A percentile compares a stretch with the other conserved stretches of the same genome.
phyloP scores from a whole-genome alignment of 768 basidiomycete species.

The Suillus subluteus region DNA sequence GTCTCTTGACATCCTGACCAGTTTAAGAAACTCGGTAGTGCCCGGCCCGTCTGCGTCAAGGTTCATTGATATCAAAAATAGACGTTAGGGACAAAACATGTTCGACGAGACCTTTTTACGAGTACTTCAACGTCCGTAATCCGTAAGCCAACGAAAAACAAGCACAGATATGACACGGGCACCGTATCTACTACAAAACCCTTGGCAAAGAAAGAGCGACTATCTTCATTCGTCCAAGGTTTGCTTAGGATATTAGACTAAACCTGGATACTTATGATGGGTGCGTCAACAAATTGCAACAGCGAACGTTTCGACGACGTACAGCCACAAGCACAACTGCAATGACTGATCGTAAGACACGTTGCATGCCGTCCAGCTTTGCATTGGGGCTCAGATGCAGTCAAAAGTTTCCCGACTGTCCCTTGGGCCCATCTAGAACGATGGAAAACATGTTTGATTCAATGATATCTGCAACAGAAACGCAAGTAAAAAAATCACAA shows the following conservation, averaged over 20 bases:
- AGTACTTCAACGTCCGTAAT: neutral
- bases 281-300: slow-evolving; percentile 4
- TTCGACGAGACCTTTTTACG: neutral
- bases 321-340: slow-evolving; percentile 89
- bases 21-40: neutral
- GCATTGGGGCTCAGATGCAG: slow-evolving; percentile 91
- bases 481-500: neutral
- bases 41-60: neutral
- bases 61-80: slow-evolving; percentile 14
- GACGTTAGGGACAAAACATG: slow-evolving; percentile 28
- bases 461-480: neutral
- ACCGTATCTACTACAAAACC: neutral
- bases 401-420: slow-evolving; percentile 83
- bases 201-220: neutral
- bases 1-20: neutral
- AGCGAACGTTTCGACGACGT: slow-evolving; percentile 39
- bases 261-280: neutral
- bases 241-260: neutral
- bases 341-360: slow-evolving; percentile 86
- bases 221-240: neutral
- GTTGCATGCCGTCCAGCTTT: slow-evolving; percentile 88
- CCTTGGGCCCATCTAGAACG: slow-evolving; percentile 71
- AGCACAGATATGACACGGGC: slow-evolving; percentile 37
- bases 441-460: slow-evolving; percentile 55
- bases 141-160: neutral